These are phyloP conservation scores for Ceratobasidium sp. DNA, from an alignment of 1,284 basidiomycete genomes.

Conservation along the genomic window DNA sequence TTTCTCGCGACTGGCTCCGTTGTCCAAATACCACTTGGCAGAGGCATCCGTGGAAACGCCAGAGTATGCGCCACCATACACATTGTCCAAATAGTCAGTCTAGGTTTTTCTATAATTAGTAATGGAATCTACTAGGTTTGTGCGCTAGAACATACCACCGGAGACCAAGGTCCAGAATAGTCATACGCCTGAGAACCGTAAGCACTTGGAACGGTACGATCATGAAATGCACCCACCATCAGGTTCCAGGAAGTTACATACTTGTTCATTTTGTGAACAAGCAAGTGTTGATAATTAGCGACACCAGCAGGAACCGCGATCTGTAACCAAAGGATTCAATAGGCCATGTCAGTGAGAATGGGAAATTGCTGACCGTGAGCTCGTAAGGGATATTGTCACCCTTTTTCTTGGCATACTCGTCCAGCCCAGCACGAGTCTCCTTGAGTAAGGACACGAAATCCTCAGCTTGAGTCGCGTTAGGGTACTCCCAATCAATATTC, in stretches of 20 bases:
- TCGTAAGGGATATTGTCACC: slow-evolving; percentile 29
- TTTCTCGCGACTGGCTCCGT: slow-evolving; percentile 78
- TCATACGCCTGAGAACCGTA: slow-evolving; percentile 81
- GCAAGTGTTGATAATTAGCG: too few relatives aligned
- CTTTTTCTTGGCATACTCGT: slow-evolving; percentile 10
- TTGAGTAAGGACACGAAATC: slow-evolving; percentile 14
- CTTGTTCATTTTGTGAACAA: slow-evolving; percentile 53
- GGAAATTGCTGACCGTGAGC: slow-evolving; percentile 18
- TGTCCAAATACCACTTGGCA: slow-evolving; percentile 66
- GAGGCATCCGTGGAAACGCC: slow-evolving; percentile 75
- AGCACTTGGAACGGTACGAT: too few relatives aligned
- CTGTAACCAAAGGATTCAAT: too few relatives aligned
- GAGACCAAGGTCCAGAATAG: slow-evolving; percentile 74
- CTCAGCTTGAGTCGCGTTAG: neutral
- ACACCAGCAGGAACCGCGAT: too few relatives aligned
- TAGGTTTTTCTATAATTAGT: too few relatives aligned
- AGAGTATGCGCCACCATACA: slow-evolving; percentile 70
- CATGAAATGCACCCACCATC: slow-evolving; percentile 57
- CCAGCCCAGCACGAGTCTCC: slow-evolving; percentile 18
- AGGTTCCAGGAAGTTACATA: slow-evolving; percentile 60
- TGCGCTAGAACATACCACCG: slow-evolving; percentile 45
- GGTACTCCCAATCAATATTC: slow-evolving; percentile 47
- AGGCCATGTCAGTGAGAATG: neutral
- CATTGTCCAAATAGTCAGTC: slow-evolving; percentile 81
- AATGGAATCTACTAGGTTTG: too few relatives aligned